These are phyloP conservation scores for Microsporum audouinii DNA, from an alignment of 2,329 filamentous ascomycete genomes.

Conservation along the genomic window DNA sequence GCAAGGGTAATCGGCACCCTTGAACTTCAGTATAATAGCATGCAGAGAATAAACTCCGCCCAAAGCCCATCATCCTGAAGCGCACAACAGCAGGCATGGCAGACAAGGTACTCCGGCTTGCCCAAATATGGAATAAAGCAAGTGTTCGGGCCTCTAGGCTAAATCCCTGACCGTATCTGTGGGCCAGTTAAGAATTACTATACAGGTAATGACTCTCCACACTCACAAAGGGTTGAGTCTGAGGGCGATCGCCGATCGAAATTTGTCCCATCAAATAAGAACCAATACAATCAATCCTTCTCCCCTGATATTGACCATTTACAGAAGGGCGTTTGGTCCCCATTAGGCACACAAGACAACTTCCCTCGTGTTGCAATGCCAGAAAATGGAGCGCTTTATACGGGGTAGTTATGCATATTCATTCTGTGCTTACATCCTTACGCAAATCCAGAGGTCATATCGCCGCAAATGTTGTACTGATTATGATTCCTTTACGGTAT, in stretches of 20 bases:
- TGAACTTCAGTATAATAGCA: background rate
- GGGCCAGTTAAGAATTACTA: background rate
- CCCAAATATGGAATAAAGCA: slow-evolving; percentile 2
- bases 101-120: slow-evolving; percentile 3
- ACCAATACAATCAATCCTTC: background rate
- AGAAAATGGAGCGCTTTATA: background rate
- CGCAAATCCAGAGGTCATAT: background rate
- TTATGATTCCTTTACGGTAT: background rate
- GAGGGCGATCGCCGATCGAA: slow-evolving; percentile 3
- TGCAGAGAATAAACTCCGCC: background rate
- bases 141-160: background rate
- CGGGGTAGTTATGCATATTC: too few species aligned
- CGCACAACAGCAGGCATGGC: background rate
- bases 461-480: background rate
- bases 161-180: background rate
- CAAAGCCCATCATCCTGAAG: background rate
- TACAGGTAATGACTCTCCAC: background rate
- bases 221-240: background rate
- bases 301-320: background rate
- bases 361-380: background rate
- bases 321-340: background rate
- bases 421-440: too few species aligned
- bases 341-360: background rate
- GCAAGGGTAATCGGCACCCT: background rate
- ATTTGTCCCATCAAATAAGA: background rate